Conservation (phyloP, 495 filamentous ascomycete genomes). For the Lepraria neglecta region DNA sequence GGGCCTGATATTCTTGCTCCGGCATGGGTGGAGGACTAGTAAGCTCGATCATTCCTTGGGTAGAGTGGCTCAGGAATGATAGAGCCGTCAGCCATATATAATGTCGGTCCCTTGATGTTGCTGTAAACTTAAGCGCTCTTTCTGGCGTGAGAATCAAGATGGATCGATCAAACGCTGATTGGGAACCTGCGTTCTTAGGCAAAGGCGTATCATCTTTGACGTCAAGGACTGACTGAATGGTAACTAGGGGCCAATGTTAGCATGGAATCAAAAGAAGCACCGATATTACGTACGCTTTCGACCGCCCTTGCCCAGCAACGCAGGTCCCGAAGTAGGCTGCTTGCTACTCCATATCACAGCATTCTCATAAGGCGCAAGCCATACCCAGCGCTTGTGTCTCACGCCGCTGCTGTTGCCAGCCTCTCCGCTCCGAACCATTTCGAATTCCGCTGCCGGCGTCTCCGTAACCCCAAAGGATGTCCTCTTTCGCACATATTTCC, state of each 20-base stretch:
- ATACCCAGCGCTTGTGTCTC: slow-evolving; percentile 97
- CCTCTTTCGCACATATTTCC: slow-evolving; percentile 88
- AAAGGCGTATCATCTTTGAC: slow-evolving; percentile 90
- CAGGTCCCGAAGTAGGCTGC: slow-evolving; percentile 81
- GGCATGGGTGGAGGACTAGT: slow-evolving; percentile 51
- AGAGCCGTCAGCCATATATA: slow-evolving; percentile 92
- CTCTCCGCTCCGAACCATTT: slow-evolving; percentile 46
- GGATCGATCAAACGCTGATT: slow-evolving; percentile 75
- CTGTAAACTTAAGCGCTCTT: slow-evolving; percentile 92
- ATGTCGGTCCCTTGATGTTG: slow-evolving; percentile 73
- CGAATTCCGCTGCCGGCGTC: slow-evolving; percentile 36
- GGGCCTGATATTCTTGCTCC: slow-evolving; percentile 40
- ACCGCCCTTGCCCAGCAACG: slow-evolving; percentile 89
- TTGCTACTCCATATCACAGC: slow-evolving; percentile 98
- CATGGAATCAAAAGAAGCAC: not conserved
- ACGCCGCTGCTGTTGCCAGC: slow-evolving; percentile 51
- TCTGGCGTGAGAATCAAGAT: slow-evolving; percentile 92
- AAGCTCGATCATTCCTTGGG: slow-evolving; percentile 64
- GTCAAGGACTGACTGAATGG: slow-evolving; percentile 92
- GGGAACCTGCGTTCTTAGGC: slow-evolving; percentile 58
- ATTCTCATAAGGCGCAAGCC: slow-evolving; percentile 92
- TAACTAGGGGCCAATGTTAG: slow-evolving; percentile 51
- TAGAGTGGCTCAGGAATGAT: slow-evolving; percentile 86
- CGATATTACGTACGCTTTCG: slow-evolving; percentile 62
- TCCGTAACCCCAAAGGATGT: slow-evolving; percentile 88